Evolutionary conservation across 1,284 basidiomycete genomes (phyloP).

Genomic region (Chiua sp.): DNA sequence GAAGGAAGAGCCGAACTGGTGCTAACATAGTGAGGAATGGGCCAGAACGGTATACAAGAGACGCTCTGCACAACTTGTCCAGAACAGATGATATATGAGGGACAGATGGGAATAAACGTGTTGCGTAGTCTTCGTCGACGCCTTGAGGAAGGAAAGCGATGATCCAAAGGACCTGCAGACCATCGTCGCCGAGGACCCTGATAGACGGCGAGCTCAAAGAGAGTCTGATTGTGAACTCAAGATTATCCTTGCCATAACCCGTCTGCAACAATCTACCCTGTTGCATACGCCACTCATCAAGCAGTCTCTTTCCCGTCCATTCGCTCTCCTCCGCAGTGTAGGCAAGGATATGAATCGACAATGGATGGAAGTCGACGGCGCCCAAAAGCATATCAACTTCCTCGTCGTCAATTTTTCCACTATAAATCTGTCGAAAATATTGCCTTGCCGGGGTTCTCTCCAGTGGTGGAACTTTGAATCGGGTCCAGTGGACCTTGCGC

Average conservation of each 20-base stretch:
- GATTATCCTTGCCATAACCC: neutral
- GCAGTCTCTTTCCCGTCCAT: neutral
- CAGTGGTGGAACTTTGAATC: neutral
- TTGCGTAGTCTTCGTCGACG: neutral
- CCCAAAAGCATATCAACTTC: neutral
- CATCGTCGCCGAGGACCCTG: neutral
- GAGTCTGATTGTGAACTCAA: neutral
- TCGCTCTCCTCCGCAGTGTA: neutral
- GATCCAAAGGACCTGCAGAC: neutral
- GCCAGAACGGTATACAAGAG: neutral
- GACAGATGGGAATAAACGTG: neutral
- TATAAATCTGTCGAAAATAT: neutral
- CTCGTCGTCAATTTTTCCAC: neutral
- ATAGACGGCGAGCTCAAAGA: neutral
- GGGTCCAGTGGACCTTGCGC: neutral
- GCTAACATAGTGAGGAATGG: neutral
- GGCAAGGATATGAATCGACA: neutral
- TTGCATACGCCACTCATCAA: neutral
- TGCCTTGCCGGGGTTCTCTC: neutral
- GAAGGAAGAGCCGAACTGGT: neutral
- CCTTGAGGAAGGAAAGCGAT: neutral
- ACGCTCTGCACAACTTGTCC: neutral
- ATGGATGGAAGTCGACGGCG: neutral
- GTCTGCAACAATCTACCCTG: neutral
- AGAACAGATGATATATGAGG: neutral